Conservation (phyloP, 2,329 filamentous ascomycete genomes). For the Zasmidium cellare region DNA sequence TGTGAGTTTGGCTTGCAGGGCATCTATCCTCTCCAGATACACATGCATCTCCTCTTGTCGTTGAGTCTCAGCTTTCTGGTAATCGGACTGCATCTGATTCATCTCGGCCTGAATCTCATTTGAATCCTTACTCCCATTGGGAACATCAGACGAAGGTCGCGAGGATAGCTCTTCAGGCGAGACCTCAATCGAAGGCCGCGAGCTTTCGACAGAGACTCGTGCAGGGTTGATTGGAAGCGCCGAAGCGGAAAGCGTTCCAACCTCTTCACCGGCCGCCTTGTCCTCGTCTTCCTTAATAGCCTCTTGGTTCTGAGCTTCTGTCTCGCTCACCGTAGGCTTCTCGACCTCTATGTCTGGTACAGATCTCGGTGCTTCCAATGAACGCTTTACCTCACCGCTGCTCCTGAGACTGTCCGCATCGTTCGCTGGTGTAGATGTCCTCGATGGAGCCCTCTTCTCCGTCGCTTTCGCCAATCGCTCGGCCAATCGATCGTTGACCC, state of each 20-base stretch:
- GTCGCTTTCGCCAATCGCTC: conserved; percentile 87
- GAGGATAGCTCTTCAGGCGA: conserved; percentile 6
- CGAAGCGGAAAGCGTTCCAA: conserved; percentile 29
- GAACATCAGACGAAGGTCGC: conserved; percentile 22
- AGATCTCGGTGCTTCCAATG: conserved; percentile 30
- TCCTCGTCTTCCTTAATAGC: conserved; percentile 4
- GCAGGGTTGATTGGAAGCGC: conserved; percentile 37
- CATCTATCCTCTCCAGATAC: conserved; percentile 87
- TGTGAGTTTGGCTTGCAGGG: conserved; percentile 84
- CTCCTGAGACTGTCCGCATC: conserved; percentile 44
- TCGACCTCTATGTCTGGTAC: conserved; percentile 24
- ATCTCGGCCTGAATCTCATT: conserved; percentile 48
- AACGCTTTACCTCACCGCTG: conserved; percentile 46
- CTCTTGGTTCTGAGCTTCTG: conserved; percentile 3
- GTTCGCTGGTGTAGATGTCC: conserved; percentile 54
- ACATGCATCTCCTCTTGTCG: conserved; percentile 80
- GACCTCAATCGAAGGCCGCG: conserved; percentile 25
- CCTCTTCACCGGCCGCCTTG: conserved; percentile 5
- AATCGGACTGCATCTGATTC: conserved; percentile 50
- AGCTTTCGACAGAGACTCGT: conserved; percentile 30
- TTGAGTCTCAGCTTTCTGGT: conserved; percentile 54
- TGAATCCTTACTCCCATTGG: conserved; percentile 24
- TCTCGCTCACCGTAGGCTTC: conserved; percentile 6
- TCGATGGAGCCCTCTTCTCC: conserved; percentile 66
- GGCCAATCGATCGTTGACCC: conserved; percentile 79